Conservation (phyloP, 495 filamentous ascomycete genomes). For the Cryomyces minteri region DNA sequence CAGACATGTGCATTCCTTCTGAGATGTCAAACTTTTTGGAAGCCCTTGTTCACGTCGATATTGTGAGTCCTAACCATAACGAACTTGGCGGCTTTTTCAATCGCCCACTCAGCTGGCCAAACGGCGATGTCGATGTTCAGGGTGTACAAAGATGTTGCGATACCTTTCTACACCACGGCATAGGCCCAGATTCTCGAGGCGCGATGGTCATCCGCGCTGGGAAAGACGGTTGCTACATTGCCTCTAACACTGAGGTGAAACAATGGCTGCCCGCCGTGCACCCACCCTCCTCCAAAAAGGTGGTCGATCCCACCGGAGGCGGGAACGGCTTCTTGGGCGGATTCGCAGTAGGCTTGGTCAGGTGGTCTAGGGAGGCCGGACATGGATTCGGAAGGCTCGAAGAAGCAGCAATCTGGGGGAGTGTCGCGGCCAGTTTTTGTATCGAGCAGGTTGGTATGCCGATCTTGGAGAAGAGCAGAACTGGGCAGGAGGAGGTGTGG, state of each 20-base stretch:
- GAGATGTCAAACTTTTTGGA: constrained; percentile 56
- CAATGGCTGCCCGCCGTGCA: constrained; percentile 40
- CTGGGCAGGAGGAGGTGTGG: constrained; percentile 24
- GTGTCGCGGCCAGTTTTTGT: constrained; percentile 78
- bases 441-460: constrained; percentile 91
- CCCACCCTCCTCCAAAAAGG: constrained; percentile 24
- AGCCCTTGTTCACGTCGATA: constrained; percentile 53
- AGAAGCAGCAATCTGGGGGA: constrained; percentile 57
- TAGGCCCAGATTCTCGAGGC: constrained; percentile 26
- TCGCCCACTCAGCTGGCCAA: constrained; percentile 22
- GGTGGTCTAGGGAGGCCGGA: constrained; percentile 6
- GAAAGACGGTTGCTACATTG: constrained; percentile 39
- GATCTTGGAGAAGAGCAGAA: constrained; percentile 24
- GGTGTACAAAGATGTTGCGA: constrained; percentile 1
- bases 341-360: constrained; percentile 54
- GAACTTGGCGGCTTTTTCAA: constrained; percentile 74
- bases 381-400: constrained; percentile 20
- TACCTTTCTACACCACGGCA: constrained; percentile 36
- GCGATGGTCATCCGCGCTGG: constrained; percentile 35
- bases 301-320: constrained; percentile 89
- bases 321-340: constrained; percentile 87
- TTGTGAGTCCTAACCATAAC: constrained; percentile 75
- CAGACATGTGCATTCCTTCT: constrained; percentile 63
- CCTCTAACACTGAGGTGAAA: constrained; percentile 15
- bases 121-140: constrained; percentile 30